Evolutionary conservation across 768 basidiomycete species (phyloP).

Genomic region (Sarcodon aspratus): DNA sequence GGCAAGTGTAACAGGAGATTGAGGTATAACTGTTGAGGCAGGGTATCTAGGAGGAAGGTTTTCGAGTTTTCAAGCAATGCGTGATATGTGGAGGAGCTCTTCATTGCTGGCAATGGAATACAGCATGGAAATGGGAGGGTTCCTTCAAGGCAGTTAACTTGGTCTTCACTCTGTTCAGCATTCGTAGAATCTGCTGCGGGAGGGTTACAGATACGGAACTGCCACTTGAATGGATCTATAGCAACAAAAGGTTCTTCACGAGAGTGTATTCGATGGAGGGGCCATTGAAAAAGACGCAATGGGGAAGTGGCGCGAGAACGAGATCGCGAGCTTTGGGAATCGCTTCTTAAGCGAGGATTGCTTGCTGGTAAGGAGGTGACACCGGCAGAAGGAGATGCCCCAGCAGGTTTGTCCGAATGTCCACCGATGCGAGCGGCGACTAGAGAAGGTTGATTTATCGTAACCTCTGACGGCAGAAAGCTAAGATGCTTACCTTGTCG

Average conservation of each 20-base stretch:
- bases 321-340: constrained; percentile 14
- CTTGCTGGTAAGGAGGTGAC: constrained; percentile 6
- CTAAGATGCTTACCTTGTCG: constrained; percentile 24
- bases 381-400: constrained; percentile 7
- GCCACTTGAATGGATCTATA: constrained; percentile 21
- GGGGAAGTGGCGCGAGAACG: constrained; percentile 42
- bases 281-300: constrained; percentile 44
- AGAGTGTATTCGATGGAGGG: constrained; percentile 36
- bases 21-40: constrained; percentile 34
- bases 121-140: constrained; percentile 4
- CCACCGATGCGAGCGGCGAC: constrained; percentile 8
- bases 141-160: constrained; percentile 1
- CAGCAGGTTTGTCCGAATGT: constrained; percentile 1
- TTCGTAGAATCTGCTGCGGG: neutral
- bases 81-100: neutral
- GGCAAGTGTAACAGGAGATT: constrained; percentile 56
- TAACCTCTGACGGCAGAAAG: neutral
- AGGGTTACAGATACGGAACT: constrained; percentile 3
- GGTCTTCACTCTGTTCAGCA: neutral
- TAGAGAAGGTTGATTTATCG: constrained; percentile 14
- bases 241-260: constrained; percentile 28
- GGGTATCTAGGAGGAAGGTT: constrained; percentile 20
- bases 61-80: neutral
- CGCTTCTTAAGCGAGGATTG: constrained; percentile 1
- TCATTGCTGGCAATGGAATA: constrained; percentile 7